Conservation (phyloP, 2,329 filamentous ascomycete species). For the Fusarium palustre region DNA sequence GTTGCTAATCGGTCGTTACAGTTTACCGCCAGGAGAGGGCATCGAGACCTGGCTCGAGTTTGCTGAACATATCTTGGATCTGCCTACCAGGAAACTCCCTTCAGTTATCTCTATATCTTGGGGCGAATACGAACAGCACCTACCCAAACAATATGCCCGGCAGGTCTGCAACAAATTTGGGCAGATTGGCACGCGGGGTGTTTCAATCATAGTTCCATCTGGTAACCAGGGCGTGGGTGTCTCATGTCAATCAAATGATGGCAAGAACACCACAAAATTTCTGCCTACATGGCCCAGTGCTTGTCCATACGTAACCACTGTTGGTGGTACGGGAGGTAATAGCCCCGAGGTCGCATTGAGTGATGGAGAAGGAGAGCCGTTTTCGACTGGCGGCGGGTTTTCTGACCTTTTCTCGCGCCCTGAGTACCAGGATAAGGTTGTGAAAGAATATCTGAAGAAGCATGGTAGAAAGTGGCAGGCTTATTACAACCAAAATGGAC, state of each 20-base stretch:
- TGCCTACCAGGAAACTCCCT: constrained; percentile 67
- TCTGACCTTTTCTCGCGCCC: constrained; percentile 60
- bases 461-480: constrained; percentile 62
- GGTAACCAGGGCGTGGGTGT: constrained; percentile 64
- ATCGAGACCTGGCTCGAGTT: constrained; percentile 77
- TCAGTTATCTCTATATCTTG: constrained; percentile 77
- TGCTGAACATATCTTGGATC: constrained; percentile 68
- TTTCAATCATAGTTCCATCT: constrained; percentile 73
- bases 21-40: constrained; percentile 48
- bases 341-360: constrained; percentile 68
- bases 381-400: constrained; percentile 61
- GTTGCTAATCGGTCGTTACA: neutral
- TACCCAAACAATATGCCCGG: constrained; percentile 68
- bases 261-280: constrained; percentile 50
- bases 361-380: constrained; percentile 55
- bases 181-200: constrained; percentile 73
- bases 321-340: constrained; percentile 67
- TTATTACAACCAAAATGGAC: constrained; percentile 61
- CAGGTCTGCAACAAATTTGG: constrained; percentile 67
- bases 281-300: constrained; percentile 52
- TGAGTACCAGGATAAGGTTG: constrained; percentile 59
- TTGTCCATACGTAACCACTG: constrained; percentile 71
- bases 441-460: constrained; percentile 57
- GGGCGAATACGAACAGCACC: constrained; percentile 74
- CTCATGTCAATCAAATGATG: constrained; percentile 54